Percentiles rank a stretch among this genome's conserved stretches.
Conservation (phyloP, 441 rosid species). For the Gossypium schwendimanii region DNA sequence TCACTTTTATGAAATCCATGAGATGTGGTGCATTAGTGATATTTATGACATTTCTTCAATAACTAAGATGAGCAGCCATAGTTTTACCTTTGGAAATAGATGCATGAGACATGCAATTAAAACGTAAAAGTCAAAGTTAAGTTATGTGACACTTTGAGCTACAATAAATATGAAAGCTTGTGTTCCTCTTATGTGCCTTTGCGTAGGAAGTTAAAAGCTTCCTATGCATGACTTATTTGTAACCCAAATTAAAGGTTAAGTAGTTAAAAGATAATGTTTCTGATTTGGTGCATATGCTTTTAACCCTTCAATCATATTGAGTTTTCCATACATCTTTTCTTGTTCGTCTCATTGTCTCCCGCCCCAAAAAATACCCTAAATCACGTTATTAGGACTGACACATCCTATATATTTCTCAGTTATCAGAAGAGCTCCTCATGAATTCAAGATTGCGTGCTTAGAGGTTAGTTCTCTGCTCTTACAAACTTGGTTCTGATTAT, state of each 20-base stretch:
- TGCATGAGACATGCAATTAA: not conserved
- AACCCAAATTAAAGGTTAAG: not conserved
- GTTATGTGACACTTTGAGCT: not conserved
- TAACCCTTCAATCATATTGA: not conserved
- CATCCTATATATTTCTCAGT: constrained; percentile 36
- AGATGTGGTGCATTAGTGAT: too few relatives aligned
- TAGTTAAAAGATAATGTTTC: not conserved
- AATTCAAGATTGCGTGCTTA: constrained; percentile 95
- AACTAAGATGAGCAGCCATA: not conserved
- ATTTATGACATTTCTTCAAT: not conserved
- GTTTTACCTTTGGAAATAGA: not conserved
- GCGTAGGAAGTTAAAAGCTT: not conserved
- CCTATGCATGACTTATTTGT: not conserved
- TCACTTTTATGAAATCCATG: too few relatives aligned
- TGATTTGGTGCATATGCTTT: not conserved
- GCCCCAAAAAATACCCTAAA: not conserved
- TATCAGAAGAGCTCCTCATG: constrained; percentile 96
- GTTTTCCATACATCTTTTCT: not conserved
- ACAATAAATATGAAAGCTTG: not conserved
- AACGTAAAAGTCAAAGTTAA: not conserved
- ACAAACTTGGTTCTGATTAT: constrained; percentile 4
- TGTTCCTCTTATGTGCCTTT: not conserved
- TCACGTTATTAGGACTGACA: constrained; percentile 16
- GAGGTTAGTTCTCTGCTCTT: constrained; percentile 58
- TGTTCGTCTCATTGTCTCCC: not conserved